A percentile compares a stretch with the other conserved stretches of the same genome.
These are phyloP conservation scores for Kwoniella mangroviensis DNA, from an alignment of 768 basidiomycete species.

Conservation along the genomic window DNA sequence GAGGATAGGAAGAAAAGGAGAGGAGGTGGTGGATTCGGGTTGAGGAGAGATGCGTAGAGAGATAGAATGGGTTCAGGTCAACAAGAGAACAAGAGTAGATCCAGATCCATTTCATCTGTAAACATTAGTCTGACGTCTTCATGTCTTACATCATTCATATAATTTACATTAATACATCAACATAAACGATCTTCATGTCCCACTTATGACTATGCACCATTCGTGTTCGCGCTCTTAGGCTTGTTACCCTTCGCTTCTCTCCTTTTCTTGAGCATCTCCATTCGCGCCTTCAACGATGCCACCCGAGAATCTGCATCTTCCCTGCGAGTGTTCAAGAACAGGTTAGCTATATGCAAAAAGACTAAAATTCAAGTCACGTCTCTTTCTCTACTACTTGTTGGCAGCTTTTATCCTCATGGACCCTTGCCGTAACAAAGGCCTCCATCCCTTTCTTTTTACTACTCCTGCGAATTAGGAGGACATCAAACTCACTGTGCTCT, in stretches of 20 bases:
- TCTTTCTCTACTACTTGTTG: no score
- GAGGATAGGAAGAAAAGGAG: slow-evolving; percentile 18
- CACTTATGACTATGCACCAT: slow-evolving; percentile 18
- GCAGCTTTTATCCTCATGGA: no score
- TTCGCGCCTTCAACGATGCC: slow-evolving; percentile 41
- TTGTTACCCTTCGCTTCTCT: slow-evolving; percentile 32
- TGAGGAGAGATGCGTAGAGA: slow-evolving; percentile 6
- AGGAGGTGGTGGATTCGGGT: slow-evolving; percentile 9
- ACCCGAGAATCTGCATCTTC: slow-evolving; percentile 52
- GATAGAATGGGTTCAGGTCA: no score
- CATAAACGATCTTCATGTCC: background rate
- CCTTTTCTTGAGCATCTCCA: slow-evolving; percentile 50
- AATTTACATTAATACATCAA: background rate
- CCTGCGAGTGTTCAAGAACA: slow-evolving; percentile 20
- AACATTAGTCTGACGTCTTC: no score
- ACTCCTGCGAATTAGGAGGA: background rate
- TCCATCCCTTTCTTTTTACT: no score
- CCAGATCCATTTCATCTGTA: no score
- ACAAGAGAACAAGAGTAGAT: no score
- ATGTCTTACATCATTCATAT: background rate
- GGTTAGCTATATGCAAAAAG: background rate
- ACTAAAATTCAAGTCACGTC: background rate
- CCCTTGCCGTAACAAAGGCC: background rate
- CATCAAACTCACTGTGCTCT: slow-evolving; percentile 52
- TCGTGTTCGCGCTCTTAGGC: background rate